Evolutionary conservation across 2,329 filamentous ascomycete species (phyloP).

Genomic region (Hymenoscyphus scutula): DNA sequence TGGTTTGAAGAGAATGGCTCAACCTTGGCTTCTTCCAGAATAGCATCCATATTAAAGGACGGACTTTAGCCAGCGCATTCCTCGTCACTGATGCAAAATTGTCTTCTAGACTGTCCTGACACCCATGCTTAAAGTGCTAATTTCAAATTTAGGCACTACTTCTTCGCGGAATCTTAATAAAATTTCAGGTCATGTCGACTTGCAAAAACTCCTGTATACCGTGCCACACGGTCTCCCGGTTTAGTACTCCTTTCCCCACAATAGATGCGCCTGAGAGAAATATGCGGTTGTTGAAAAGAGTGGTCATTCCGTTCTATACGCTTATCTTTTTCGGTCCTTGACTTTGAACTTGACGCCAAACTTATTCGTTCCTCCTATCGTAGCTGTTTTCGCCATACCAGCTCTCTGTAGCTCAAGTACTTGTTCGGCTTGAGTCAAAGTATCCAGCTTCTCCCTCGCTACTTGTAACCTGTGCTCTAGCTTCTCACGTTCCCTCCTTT

Average conservation of each 20-base stretch:
- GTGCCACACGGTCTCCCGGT: constrained; percentile 1
- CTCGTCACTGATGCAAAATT: too few relatives aligned
- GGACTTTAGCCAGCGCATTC: too few relatives aligned
- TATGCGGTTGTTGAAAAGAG: not conserved
- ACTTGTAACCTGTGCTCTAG: constrained; percentile 49
- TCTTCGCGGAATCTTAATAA: not conserved
- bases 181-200: not conserved
- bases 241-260: not conserved
- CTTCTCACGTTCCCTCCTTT: constrained; percentile 46
- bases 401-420: constrained; percentile 58
- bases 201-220: not conserved
- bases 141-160: not conserved
- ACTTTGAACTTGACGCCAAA: constrained; percentile 62
- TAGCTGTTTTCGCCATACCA: constrained; percentile 64
- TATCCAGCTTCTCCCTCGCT: constrained; percentile 53
- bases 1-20: too few relatives aligned
- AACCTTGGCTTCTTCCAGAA: too few relatives aligned
- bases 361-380: constrained; percentile 57
- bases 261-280: not conserved
- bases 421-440: constrained; percentile 54
- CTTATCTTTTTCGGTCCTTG: constrained; percentile 55
- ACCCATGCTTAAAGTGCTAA: not conserved
- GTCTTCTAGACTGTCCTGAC: too few relatives aligned
- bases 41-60: too few relatives aligned
- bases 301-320: constrained; percentile 4